A percentile compares a stretch with the other conserved stretches of the same genome.
Conservation (phyloP, 1,139 yeast species). For the Geotrichum bryndzae region DNA sequence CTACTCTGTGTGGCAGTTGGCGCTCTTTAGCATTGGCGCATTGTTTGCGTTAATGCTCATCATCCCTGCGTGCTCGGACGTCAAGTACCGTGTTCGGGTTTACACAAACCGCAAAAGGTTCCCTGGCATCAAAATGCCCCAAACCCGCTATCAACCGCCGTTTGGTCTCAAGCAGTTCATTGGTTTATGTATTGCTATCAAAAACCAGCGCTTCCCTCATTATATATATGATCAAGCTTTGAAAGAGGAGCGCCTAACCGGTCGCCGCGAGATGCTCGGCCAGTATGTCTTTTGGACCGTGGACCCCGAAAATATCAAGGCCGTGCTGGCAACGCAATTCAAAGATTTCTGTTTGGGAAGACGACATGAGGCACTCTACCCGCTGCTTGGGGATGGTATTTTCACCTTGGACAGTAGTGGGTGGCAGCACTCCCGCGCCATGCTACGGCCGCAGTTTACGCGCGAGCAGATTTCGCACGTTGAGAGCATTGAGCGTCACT, state of each 20-base stretch:
- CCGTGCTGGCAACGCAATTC: constrained; percentile 39
- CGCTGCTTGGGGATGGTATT: constrained; percentile 51
- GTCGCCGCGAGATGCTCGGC: constrained; percentile 11
- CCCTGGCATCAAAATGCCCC: background rate
- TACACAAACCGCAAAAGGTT: background rate
- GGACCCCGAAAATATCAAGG: constrained; percentile 44
- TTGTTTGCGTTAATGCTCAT: background rate
- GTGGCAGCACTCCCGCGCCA: constrained; percentile 52
- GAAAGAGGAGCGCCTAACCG: background rate
- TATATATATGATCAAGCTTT: background rate
- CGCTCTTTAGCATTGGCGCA: background rate
- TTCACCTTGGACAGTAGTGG: constrained; percentile 52
- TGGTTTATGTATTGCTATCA: background rate
- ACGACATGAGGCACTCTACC: constrained; percentile 41
- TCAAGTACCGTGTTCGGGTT: background rate
- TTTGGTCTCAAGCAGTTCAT: background rate
- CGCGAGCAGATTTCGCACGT: constrained; percentile 51
- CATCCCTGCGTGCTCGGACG: background rate
- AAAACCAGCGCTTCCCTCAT: background rate
- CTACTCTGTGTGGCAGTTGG: background rate
- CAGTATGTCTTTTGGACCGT: constrained; percentile 31
- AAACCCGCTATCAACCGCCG: background rate
- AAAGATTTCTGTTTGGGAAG: constrained; percentile 47
- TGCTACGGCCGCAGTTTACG: constrained; percentile 55
- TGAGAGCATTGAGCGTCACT: constrained; percentile 38